Evolutionary conservation across 768 basidiomycete genomes (phyloP), one percentile per base, ranked within the genome.

Genomic region (Auricularia cornea): DNA sequence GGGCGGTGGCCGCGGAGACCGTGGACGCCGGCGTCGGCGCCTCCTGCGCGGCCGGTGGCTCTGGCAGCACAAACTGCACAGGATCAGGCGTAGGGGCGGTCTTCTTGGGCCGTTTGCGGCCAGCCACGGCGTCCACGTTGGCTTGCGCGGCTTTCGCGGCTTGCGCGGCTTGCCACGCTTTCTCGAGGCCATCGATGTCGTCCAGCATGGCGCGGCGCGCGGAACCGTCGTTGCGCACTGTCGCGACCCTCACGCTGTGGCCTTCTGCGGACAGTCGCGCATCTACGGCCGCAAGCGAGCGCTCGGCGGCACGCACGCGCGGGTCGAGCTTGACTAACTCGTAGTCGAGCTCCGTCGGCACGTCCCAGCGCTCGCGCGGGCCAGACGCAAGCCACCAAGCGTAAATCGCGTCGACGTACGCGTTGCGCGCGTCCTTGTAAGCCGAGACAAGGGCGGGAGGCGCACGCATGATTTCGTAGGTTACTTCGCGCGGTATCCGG

Each of bases 291-390:
- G 6, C 10, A 16, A 57, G 28, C 16, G 54, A 16, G 14, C 30
- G 26, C 29, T 28, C 54, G 54, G 54, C 54, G 2, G 18, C 18
- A 11, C 30, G 54, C 14, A 57, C 54, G 54, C 54, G 54, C 14
- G 54, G 54, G 26, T 57, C 54, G 54, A 57, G 54, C 54, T 57
- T 57, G 10, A 57, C 54, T 20, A 57, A 26, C 54, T 57, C 54
- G 28, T 57, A 57, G 30, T 57, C 54, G 28, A 57, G 11, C 16
- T 57, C 54, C 28, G 28, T 57, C 30, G 54, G 54, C 28, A 10
- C 11, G 23, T 57, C 54, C 18, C 26, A 28, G 12, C 54, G 54
- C 28, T 57, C 54, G 26, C 54, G 54, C 30, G 28, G 6, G 8
- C 10, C 54, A 0, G 54, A 28, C 12, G 6, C 12, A 11, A 14